Base-by-base conservation (phyloP, 306 rosid genomes). In the Trifolium dubium region DNA sequence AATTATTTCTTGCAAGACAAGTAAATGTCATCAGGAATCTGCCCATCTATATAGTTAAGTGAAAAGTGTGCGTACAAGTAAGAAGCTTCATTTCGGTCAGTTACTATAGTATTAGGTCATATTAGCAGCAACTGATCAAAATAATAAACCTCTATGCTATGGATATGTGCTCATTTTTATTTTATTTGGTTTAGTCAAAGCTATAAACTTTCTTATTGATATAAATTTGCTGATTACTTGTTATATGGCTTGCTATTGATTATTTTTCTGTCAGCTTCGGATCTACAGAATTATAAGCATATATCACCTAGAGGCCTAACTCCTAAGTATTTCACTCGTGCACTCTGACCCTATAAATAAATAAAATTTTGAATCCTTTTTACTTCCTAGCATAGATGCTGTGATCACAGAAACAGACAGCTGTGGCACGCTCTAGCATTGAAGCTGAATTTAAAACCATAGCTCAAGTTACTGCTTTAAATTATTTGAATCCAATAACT, bases 21-120 rank as follows among this genome's bases (percentile, higher is more conserved):
- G 63, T 69, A 78, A 68, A 74, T 73, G 66, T 78, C 59, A 66
- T 64, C 71, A 35, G 62, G 41, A 64, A 79, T 65, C 50, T 64
- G 62, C 62, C 79, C 49, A 17, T 74, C 64, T 70, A 37, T 37
- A 37, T 8, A 6, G 6, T 5, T 35, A 37, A 37, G 40, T 37
- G 40, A 37, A 37, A 37, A 37, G 40, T 37, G 40, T 37, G 10
- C 9, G 40, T 37, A 7, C 40, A 2, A 6, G 39, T 49, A 47
- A 11, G 64, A 19, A 19, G 43, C 64, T 81, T 78, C 65, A 46
- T 35, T 51, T 59, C 68, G 74, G 73, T 23, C 67, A 69, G 55
- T 61, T 58, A 72, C 82, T 67, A 60, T 67, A 75, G 29, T 69
- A 72, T 62, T 63, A 61, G 50, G 75, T 19, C 69, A 31, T 60